These are phyloP conservation scores for Trichosporon coremiiforme DNA, from an alignment of 1,284 basidiomycete genomes.

Conservation along the genomic window DNA sequence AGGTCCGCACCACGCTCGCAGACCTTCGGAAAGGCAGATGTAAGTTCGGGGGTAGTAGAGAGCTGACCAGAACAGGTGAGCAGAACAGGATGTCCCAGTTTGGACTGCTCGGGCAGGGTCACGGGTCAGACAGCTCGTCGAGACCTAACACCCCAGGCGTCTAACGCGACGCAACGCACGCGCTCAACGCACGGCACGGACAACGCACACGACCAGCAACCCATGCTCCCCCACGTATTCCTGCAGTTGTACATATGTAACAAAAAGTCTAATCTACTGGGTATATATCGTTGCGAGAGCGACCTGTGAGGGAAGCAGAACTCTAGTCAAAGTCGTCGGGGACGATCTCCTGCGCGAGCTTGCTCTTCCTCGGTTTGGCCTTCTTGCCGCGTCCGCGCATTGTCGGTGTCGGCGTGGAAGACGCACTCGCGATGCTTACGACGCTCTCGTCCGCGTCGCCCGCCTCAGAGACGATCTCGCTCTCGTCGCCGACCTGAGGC, in stretches of 20 bases:
- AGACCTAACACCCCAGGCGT: constrained; percentile 7
- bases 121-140: not conserved
- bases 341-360: constrained; percentile 51
- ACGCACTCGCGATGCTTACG: constrained; percentile 16
- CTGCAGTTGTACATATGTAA: constrained; percentile 18
- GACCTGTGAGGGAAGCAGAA: too few species aligned
- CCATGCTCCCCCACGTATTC: not conserved
- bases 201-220: not conserved
- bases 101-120: not conserved
- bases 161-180: not conserved
- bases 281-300: not conserved
- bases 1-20: constrained; percentile 10
- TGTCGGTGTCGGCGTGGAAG: constrained; percentile 25
- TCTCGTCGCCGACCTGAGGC: constrained; percentile 24
- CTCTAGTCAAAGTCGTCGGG: constrained; percentile 29
- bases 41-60: not conserved
- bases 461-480: constrained; percentile 35
- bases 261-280: constrained; percentile 8
- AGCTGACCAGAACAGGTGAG: constrained; percentile 3
- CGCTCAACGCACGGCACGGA: not conserved
- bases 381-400: constrained; percentile 24
- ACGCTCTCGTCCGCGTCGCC: constrained; percentile 40
- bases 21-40: constrained; percentile 10
- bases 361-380: constrained; percentile 44
- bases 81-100: constrained; percentile 4